Percentiles rank a stretch among this genome's conserved stretches.
Conservation (phyloP, 371 early-diverging fungal species). For the Mortierella sp. region DNA sequence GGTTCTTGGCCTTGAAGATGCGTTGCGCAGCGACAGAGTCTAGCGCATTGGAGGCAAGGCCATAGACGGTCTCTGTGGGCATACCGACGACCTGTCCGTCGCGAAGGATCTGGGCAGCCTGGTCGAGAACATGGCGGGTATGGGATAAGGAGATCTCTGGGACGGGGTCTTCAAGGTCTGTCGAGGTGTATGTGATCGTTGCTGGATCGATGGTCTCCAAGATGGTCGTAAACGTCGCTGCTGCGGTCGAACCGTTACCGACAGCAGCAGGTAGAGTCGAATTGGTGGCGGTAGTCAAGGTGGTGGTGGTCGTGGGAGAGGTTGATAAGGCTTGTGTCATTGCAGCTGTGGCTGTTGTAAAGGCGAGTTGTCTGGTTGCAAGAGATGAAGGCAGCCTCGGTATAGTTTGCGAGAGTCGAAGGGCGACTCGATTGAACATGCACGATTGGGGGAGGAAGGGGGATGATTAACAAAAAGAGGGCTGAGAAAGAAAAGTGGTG, state of each 20-base stretch:
- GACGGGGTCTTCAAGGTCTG: constrained; percentile 48
- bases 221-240: constrained; percentile 33
- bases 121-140: constrained; percentile 55
- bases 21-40: constrained; percentile 77
- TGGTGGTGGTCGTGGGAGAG: constrained; percentile 4
- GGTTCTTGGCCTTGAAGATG: constrained; percentile 94
- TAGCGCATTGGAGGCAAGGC: constrained; percentile 96
- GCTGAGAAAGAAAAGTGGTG: not conserved
- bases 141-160: constrained; percentile 33
- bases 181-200: constrained; percentile 35
- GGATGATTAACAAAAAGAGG: too few species aligned
- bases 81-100: constrained; percentile 87
- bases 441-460: not conserved
- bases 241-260: not conserved
- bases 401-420: constrained; percentile 7
- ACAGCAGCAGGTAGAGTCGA: not conserved
- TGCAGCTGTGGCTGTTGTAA: not conserved
- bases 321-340: constrained; percentile 1
- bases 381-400: not conserved
- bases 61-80: constrained; percentile 99
- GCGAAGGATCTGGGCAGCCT: constrained; percentile 62
- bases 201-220: constrained; percentile 49
- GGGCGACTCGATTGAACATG: constrained; percentile 9
- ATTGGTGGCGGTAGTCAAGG: not conserved
- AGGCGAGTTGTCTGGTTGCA: not conserved